Percentiles rank a stretch among this genome's conserved stretches.
These are phyloP conservation scores for Scheffersomyces ergatensis DNA, from an alignment of 805 yeast species.

Conservation along the genomic window DNA sequence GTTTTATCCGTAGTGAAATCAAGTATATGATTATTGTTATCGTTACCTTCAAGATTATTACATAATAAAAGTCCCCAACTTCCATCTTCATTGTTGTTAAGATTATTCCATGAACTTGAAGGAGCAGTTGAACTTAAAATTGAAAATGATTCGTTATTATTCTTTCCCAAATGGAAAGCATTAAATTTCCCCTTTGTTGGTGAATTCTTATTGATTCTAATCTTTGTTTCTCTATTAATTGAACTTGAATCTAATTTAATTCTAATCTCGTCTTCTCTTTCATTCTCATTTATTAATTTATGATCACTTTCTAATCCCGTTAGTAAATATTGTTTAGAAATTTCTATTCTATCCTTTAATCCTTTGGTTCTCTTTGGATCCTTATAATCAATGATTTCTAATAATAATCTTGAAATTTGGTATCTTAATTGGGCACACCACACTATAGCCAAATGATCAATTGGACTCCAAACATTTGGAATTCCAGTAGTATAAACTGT, in stretches of 20 bases:
- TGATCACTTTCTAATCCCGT: constrained; percentile 55
- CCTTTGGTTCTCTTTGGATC: constrained; percentile 50
- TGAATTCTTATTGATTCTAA: not conserved
- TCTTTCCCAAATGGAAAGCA: not conserved
- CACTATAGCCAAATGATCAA: constrained; percentile 91
- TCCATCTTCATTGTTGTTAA: constrained; percentile 7
- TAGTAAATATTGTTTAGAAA: constrained; percentile 45
- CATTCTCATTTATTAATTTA: not conserved
- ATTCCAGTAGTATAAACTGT: constrained; percentile 82
- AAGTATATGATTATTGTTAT: constrained; percentile 9
- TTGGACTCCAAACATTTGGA: constrained; percentile 89
- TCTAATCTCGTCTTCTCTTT: constrained; percentile 10
- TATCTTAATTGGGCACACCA: constrained; percentile 91
- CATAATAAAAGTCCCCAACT: constrained; percentile 20
- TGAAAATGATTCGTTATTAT: not conserved
- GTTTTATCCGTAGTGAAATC: constrained; percentile 41
- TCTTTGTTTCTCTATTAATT: constrained; percentile 5
- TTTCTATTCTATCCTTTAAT: constrained; percentile 54
- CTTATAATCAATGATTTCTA: constrained; percentile 55
- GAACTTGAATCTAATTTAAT: constrained; percentile 15
- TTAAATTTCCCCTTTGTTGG: not conserved
- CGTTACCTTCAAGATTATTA: constrained; percentile 4
- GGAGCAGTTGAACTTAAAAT: constrained; percentile 1
- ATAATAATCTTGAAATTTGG: constrained; percentile 54
- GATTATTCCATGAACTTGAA: constrained; percentile 6